Evolutionary conservation across 805 yeast genomes (phyloP), one percentile per base, ranked within the genome.

Genomic region (Clavispora santaluciae): DNA sequence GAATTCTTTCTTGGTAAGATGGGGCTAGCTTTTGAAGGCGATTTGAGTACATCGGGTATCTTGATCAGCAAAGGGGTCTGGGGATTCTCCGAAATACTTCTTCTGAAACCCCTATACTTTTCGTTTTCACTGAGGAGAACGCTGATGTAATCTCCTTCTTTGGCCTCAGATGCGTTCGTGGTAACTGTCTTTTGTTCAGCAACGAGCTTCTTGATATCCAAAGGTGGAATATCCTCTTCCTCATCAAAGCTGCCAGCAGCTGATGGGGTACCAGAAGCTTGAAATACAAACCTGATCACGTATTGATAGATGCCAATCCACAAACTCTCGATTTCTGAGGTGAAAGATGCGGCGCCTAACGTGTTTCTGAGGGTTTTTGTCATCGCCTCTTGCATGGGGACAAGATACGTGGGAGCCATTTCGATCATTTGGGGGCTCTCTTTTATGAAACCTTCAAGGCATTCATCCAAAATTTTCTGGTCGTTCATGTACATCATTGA

Each of bases 51-150:
- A 3, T 22, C 37, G 8, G 47, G 47, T 6, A 39, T 41, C 12
- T 20, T 16, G n/a, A 43, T 42, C 5, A 17, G 20, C 15, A 41
- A 33, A 10, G 33, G 40, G 6, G 44, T 31, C 17, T 24, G 28
- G n/a, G 44, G 26, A 12, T 29, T 11, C 28, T 45, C 49, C 22
- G 52, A 46, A 12, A 50, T 54, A 44, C 60, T 62, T 55, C 73
- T 59, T 59, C 73, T 66, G 52, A 69, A 69, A 1, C 73, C 73
- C 43, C 50, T 61, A 51, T 69, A 69, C 42, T 64, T 68, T 33
- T 58, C 65, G 44, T 65, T 65, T 10, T 53, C 51, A 21, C 51
- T 43, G 20, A 64, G 56, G 17, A 59, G 53, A 38, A 65, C 50
- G 33, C 53, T 53, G 45, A 62, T 55, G 10, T 28, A 28, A n/a